Evolutionary conservation across 2,329 filamentous ascomycete genomes (phyloP), one percentile per base, ranked within the genome.

Genomic region (Plectosphaerella cucumerina): DNA sequence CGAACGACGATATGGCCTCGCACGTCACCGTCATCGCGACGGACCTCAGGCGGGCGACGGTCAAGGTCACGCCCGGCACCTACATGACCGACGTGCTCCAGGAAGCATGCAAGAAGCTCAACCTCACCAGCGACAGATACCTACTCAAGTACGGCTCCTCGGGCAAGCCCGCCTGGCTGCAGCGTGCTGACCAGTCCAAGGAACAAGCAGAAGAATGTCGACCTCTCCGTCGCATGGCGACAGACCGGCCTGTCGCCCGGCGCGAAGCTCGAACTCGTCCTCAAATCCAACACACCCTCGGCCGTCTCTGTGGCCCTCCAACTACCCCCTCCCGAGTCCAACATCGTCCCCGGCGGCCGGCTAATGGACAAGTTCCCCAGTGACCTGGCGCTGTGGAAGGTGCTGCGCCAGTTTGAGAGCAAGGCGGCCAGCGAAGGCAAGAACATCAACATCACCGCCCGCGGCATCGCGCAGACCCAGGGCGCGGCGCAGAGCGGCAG

Each of bases 221-320:
- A 97, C 62, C 80, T 99, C 9, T 93, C 91, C 6, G 80, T 90
- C 50, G 87, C 89, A 41, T 90, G 92, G 65, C 86, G 93, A 45
- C 83, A 93, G 23, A 87, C 91, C 5, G 90, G 91, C 47, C 85
- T 99, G 6, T 77, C 81, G 12, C 82, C 89, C 35, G 94, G 94
- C 55, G 93, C 94, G 53, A 96, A 95, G 65, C 83, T 99, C 52
- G 92, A 97, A 65, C 87, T 99, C 47, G 87, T 97, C 20, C 85
- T 90, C 64, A 85, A 87, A 53, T 94, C 92, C 44, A 89, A 89
- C 51, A 94, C 91, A 0, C 87, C 92, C 1, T 86, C 90, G 2
- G 87, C 87, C 45, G 87, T 99, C 50, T 91, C 87, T 39, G 87
- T 99, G 41, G 93, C 90, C n/a, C 74, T 99, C 12, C 89, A 96